phyloP scores from a whole-genome alignment of 2,329 filamentous ascomycete genomes.

The Zopfia rhizophila region DNA sequence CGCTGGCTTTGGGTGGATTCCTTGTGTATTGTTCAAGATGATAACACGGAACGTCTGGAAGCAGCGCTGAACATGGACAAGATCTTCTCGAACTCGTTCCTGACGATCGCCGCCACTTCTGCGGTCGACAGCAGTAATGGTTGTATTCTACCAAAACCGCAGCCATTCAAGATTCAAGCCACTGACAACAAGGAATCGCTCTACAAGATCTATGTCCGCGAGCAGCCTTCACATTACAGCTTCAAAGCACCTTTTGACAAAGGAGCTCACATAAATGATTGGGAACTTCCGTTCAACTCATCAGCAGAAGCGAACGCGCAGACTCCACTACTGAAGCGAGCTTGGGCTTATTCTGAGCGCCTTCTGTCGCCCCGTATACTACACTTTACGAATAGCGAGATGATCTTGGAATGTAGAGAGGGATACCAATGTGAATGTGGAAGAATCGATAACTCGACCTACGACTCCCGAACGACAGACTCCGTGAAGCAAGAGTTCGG shows the following conservation, averaged over 20 bases:
- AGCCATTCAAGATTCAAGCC: constrained; percentile 45
- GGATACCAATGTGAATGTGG: constrained; percentile 50
- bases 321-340: constrained; percentile 43
- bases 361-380: constrained; percentile 44
- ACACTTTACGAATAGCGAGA: constrained; percentile 47
- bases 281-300: constrained; percentile 46
- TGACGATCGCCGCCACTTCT: constrained; percentile 48
- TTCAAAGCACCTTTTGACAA: constrained; percentile 49
- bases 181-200: constrained; percentile 45
- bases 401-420: constrained; percentile 50
- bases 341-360: constrained; percentile 47
- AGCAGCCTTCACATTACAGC: constrained; percentile 49
- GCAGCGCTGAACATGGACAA: constrained; percentile 40
- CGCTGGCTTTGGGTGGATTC: constrained; percentile 51
- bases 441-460: constrained; percentile 40
- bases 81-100: constrained; percentile 44
- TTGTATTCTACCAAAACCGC: constrained; percentile 35
- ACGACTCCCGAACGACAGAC: constrained; percentile 45
- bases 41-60: constrained; percentile 36
- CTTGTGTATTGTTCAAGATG: constrained; percentile 46
- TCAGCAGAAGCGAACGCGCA: constrained; percentile 40
- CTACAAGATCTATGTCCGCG: constrained; percentile 44
- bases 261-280: constrained; percentile 47
- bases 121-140: constrained; percentile 40
- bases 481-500: constrained; percentile 48